Conservation (phyloP, 192 early-diverging fungal genomes). For the Umbelopsis isabellina region DNA sequence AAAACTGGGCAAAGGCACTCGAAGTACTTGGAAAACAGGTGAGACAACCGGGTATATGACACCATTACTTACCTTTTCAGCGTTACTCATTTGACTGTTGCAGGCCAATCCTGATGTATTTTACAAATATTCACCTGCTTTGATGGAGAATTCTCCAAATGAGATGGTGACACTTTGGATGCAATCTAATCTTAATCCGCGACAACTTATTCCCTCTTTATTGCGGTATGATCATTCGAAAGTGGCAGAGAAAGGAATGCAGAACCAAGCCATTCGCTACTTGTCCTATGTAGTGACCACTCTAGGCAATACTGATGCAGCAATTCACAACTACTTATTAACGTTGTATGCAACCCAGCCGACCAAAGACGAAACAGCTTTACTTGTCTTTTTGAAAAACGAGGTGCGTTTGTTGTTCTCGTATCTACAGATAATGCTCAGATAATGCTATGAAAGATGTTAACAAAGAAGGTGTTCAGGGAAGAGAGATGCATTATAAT, state of each 20-base stretch:
- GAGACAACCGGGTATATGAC: not conserved
- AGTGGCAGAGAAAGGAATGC: conserved; percentile 32
- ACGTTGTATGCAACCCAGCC: conserved; percentile 73
- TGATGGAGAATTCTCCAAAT: conserved; percentile 85
- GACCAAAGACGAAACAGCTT: conserved; percentile 65
- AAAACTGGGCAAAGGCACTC: conserved; percentile 76
- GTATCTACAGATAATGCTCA: not conserved
- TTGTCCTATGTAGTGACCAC: conserved; percentile 80
- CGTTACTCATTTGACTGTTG: not conserved
- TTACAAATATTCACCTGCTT: conserved; percentile 85
- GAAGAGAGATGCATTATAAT: conserved; percentile 83
- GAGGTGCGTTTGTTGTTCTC: conserved; percentile 46
- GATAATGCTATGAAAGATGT: conserved; percentile 32
- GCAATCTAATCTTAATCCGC: conserved; percentile 80
- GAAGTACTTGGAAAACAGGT: conserved; percentile 81
- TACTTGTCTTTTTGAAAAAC: conserved; percentile 77
- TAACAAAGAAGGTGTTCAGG: conserved; percentile 45
- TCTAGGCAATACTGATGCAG: conserved; percentile 79
- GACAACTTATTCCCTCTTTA: conserved; percentile 86
- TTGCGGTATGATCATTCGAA: conserved; percentile 69
- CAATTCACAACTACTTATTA: conserved; percentile 94
- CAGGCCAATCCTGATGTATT: conserved; percentile 76
- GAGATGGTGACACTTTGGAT: conserved; percentile 90
- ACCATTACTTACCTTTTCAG: too few species aligned
- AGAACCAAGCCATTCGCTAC: conserved; percentile 91